Conservation (phyloP, 2,329 filamentous ascomycete species). For the Apiospora aurea region DNA sequence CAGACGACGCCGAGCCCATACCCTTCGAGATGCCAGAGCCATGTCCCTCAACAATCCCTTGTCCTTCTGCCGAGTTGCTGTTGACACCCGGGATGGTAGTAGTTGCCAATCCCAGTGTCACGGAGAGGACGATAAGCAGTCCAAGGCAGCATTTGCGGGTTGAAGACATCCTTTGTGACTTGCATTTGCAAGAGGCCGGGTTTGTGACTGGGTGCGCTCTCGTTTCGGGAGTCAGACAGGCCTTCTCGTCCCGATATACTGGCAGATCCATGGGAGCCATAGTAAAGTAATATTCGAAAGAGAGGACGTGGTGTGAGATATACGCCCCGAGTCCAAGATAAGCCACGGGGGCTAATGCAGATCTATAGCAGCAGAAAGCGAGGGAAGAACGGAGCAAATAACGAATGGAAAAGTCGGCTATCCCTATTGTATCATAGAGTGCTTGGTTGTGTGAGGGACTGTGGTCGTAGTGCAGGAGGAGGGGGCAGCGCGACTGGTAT, state of each 20-base stretch:
- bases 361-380: neutral
- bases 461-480: conserved; percentile 16
- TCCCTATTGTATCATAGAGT: conserved; percentile 7
- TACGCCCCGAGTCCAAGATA: neutral
- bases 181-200: conserved; percentile 3
- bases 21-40: conserved; percentile 58
- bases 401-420: conserved; percentile 11
- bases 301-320: neutral
- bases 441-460: neutral
- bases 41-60: conserved; percentile 31
- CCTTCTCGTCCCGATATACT: conserved; percentile 15
- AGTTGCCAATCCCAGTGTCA: conserved; percentile 46
- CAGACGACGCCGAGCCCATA: conserved; percentile 62
- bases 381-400: conserved; percentile 1
- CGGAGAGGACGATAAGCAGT: conserved; percentile 40
- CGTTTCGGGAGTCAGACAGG: conserved; percentile 2
- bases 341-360: conserved; percentile 1
- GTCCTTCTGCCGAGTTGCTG: conserved; percentile 30
- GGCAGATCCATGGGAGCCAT: conserved; percentile 11
- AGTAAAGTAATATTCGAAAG: neutral
- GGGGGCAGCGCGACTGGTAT: conserved; percentile 14
- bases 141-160: conserved; percentile 45
- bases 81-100: conserved; percentile 35
- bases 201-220: neutral
- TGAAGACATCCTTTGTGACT: conserved; percentile 46